Evolutionary conservation across 2,329 filamentous ascomycete species (phyloP).

Genomic region (Thelonectria rubi): DNA sequence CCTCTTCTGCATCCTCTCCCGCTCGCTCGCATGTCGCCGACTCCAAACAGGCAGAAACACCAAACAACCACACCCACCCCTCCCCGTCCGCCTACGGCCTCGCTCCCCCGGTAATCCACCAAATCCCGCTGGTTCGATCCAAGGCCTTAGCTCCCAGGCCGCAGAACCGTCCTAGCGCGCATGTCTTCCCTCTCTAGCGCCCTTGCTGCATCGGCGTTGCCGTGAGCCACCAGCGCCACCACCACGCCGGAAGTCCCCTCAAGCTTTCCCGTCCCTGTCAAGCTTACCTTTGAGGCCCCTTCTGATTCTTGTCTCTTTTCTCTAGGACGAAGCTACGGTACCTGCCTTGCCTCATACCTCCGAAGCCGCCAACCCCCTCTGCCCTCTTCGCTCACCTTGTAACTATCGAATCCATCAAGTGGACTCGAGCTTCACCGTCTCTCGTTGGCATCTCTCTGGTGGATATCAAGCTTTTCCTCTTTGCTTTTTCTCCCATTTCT

Average conservation of each 20-base stretch:
- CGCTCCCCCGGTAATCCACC: no score
- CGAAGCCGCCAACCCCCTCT: background rate
- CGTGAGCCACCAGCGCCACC: constrained; percentile 20
- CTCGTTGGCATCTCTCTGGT: constrained; percentile 1
- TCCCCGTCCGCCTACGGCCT: constrained; percentile 4
- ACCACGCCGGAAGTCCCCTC: no score
- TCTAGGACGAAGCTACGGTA: background rate
- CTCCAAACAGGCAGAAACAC: constrained; percentile 9
- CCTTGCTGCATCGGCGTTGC: constrained; percentile 24
- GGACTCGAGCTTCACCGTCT: constrained; percentile 10
- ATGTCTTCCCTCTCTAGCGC: constrained; percentile 17
- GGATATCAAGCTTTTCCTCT: constrained; percentile 10
- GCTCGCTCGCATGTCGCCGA: constrained; percentile 23
- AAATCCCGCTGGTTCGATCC: constrained; percentile 8
- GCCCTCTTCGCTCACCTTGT: background rate
- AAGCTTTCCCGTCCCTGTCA: no score
- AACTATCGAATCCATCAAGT: constrained; percentile 4
- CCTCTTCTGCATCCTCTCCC: constrained; percentile 1
- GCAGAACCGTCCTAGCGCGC: constrained; percentile 35
- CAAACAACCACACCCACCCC: background rate
- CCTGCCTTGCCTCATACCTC: background rate
- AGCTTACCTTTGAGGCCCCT: background rate
- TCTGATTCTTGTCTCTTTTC: background rate
- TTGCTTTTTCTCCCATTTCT: background rate
- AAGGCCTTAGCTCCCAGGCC: constrained; percentile 38